These are phyloP conservation scores for Melampsora americana DNA, from an alignment of 1,284 basidiomycete genomes.

Conservation along the genomic window DNA sequence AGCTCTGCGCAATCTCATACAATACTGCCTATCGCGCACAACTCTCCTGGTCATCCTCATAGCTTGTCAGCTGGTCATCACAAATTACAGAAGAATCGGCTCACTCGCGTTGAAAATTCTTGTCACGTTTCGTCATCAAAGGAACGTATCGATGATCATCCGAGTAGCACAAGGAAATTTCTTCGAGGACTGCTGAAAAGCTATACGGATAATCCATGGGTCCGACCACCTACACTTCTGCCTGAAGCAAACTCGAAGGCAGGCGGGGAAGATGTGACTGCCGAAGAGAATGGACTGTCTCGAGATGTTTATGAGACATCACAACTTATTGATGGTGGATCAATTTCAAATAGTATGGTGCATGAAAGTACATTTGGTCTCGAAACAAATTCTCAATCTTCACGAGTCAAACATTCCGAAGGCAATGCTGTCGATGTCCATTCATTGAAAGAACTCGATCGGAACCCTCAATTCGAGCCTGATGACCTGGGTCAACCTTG, in stretches of 20 bases:
- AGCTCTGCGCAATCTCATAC: too few relatives aligned
- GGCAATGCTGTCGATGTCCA: background rate
- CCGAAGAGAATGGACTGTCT: background rate
- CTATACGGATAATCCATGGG: constrained; percentile 20
- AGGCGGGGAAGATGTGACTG: background rate
- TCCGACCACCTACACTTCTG: background rate
- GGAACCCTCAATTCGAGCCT: constrained; percentile 6
- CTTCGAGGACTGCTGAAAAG: constrained; percentile 5
- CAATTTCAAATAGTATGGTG: background rate
- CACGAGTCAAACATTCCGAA: background rate
- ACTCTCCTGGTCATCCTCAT: too few relatives aligned
- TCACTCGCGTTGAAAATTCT: too few relatives aligned
- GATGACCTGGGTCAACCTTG: background rate
- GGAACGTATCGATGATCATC: background rate
- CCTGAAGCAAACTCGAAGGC: background rate
- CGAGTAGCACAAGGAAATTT: background rate
- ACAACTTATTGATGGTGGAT: background rate
- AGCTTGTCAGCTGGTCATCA: too few relatives aligned
- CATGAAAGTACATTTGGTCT: background rate
- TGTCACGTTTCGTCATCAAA: too few relatives aligned
- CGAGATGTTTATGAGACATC: background rate
- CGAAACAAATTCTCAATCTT: background rate
- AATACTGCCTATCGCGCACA: too few relatives aligned
- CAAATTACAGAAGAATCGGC: too few relatives aligned
- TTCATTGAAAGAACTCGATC: background rate